A percentile compares a stretch with the other conserved stretches of the same genome.
Evolutionary conservation across 1,284 basidiomycete species (phyloP).

Genomic region (Somion occarium): DNA sequence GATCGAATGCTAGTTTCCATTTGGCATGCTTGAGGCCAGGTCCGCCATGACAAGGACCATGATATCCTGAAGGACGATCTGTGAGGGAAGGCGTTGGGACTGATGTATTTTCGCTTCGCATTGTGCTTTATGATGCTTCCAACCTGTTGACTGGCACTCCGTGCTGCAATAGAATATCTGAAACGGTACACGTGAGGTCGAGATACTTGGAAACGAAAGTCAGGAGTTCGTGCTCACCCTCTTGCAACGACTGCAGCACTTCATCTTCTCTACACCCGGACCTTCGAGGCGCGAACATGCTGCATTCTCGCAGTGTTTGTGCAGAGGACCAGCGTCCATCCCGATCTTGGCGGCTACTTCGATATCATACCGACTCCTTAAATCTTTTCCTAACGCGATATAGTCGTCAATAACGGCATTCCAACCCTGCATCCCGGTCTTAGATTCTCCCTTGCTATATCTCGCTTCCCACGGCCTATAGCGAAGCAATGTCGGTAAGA

Average conservation of each 20-base stretch:
- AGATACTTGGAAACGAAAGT: background rate
- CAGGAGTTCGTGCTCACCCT: background rate
- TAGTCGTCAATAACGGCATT: slow-evolving; percentile 12
- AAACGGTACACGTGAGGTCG: background rate
- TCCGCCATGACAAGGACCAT: too few species aligned
- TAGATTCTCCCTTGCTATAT: too few species aligned
- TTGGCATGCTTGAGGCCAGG: too few species aligned
- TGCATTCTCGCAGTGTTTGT: slow-evolving; percentile 11
- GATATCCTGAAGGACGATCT: too few species aligned
- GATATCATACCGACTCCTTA: slow-evolving; percentile 8
- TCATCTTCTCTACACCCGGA: slow-evolving; percentile 4
- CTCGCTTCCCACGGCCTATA: too few species aligned
- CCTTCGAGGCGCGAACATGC: slow-evolving; percentile 6
- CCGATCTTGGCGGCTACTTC: slow-evolving; percentile 14
- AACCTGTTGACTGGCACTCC: slow-evolving; percentile 5
- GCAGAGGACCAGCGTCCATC: slow-evolving; percentile 10
- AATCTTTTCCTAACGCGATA: slow-evolving; percentile 9
- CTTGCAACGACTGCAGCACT: slow-evolving; percentile 9
- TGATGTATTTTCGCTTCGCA: slow-evolving; percentile 7
- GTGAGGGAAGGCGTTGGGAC: slow-evolving; percentile 5
- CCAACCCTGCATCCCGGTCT: slow-evolving; percentile 10
- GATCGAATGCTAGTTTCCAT: too few species aligned
- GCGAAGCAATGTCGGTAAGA: background rate
- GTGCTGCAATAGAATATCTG: slow-evolving; percentile 11
- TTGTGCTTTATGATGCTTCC: slow-evolving; percentile 6